A percentile compares a stretch with the other conserved stretches of the same genome.
Evolutionary conservation across 169 alveolate genomes (phyloP).

Genomic region (Plasmodium yoelii): DNA sequence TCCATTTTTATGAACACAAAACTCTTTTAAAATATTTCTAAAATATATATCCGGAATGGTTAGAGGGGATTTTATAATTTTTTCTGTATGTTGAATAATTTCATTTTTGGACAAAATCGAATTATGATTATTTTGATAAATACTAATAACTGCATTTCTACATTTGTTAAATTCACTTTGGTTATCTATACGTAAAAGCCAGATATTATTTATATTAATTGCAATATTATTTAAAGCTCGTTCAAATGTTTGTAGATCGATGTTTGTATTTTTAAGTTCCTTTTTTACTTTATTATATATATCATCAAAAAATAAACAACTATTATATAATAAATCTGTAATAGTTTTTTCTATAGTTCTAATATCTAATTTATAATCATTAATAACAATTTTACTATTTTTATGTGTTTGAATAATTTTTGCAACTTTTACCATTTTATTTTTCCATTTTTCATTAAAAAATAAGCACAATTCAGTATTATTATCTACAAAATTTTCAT

Average conservation of each 20-base stretch:
- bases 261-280: constrained; percentile 31
- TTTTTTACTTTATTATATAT: constrained; percentile 51
- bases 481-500: constrained; percentile 33
- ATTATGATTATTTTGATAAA: constrained; percentile 62
- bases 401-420: constrained; percentile 69
- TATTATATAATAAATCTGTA: constrained; percentile 54
- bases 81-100: constrained; percentile 42
- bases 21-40: constrained; percentile 76
- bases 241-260: constrained; percentile 41
- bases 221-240: constrained; percentile 63
- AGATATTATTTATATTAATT: constrained; percentile 63
- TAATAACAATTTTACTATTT: constrained; percentile 64
- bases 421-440: constrained; percentile 68
- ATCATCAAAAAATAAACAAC: constrained; percentile 54
- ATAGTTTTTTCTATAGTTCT: constrained; percentile 67
- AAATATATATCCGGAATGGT: constrained; percentile 77
- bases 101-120: constrained; percentile 50
- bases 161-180: constrained; percentile 66
- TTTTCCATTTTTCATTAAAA: constrained; percentile 71
- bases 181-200: constrained; percentile 47
- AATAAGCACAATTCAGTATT: constrained; percentile 49
- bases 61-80: constrained; percentile 41
- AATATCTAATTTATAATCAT: constrained; percentile 63
- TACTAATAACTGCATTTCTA: constrained; percentile 68
- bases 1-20: constrained; percentile 70